A percentile compares a stretch with the other conserved stretches of the same genome.
Conservation (phyloP, 768 basidiomycete genomes). For the Pulveroboletus sp. region DNA sequence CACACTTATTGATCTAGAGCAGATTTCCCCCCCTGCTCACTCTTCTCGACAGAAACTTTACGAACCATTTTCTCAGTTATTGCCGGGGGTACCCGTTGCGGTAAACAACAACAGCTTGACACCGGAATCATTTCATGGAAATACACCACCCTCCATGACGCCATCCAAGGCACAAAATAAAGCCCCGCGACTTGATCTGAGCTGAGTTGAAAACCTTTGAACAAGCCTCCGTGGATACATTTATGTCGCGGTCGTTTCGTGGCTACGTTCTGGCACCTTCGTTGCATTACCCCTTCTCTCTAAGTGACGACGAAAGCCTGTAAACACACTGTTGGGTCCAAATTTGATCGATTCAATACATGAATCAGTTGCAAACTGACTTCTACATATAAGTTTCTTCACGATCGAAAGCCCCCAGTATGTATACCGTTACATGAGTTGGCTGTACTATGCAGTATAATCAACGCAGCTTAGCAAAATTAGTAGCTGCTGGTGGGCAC, state of each 20-base stretch:
- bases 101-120: constrained; percentile 42
- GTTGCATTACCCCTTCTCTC: neutral
- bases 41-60: constrained; percentile 39
- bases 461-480: no score
- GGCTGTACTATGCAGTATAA: no score
- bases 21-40: constrained; percentile 50
- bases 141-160: constrained; percentile 43
- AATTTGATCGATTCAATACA: neutral
- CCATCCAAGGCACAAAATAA: constrained; percentile 25
- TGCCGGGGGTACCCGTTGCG: constrained; percentile 19
- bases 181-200: constrained; percentile 25
- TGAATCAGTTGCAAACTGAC: neutral
- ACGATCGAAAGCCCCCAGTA: no score
- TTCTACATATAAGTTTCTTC: neutral
- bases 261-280: neutral
- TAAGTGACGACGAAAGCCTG: neutral
- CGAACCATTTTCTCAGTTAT: constrained; percentile 35
- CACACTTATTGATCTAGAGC: constrained; percentile 8
- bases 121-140: constrained; percentile 60
- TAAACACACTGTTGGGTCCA: constrained; percentile 1
- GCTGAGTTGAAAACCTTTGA: constrained; percentile 12
- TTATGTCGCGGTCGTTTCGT: neutral
- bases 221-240: neutral
- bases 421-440: no score
- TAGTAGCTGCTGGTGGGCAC: no score